phyloP scores from a whole-genome alignment of 371 early-diverging fungal genomes.

The Paraphysoderma sedebokerense region DNA sequence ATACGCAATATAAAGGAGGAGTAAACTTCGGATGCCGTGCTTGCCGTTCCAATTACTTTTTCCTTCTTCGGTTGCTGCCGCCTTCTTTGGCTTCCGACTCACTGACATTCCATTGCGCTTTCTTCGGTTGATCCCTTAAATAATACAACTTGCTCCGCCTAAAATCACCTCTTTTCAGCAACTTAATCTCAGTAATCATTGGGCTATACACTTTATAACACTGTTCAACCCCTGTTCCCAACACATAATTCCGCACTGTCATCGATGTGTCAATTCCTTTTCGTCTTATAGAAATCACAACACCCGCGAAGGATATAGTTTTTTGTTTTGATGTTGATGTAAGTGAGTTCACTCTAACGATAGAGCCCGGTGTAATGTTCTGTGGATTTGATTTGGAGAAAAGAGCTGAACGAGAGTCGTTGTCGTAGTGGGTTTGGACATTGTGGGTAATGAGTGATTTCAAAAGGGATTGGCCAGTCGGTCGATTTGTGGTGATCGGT shows the following conservation, averaged over 20 bases:
- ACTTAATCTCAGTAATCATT: slow-evolving; percentile 54
- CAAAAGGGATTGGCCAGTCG: too few relatives aligned
- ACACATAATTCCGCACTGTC: slow-evolving; percentile 58
- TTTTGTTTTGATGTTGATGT: slow-evolving; percentile 46
- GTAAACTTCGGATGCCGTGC: too few relatives aligned
- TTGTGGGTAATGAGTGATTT: too few relatives aligned
- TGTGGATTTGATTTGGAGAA: slow-evolving; percentile 32
- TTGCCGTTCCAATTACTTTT: too few relatives aligned
- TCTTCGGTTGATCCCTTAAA: slow-evolving; percentile 56
- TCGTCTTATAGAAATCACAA: slow-evolving; percentile 62
- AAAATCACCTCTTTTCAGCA: slow-evolving; percentile 43
- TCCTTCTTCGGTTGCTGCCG: too few relatives aligned
- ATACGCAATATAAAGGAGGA: too few relatives aligned
- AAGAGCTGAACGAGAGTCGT: slow-evolving; percentile 20
- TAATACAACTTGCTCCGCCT: slow-evolving; percentile 65
- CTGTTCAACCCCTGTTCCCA: slow-evolving; percentile 68
- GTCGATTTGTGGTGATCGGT: too few relatives aligned
- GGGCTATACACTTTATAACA: slow-evolving; percentile 62
- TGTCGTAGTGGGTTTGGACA: slow-evolving; percentile 1
- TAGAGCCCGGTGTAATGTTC: slow-evolving; percentile 44
- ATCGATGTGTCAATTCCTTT: slow-evolving; percentile 58
- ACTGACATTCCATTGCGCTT: slow-evolving; percentile 34
- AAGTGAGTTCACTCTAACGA: slow-evolving; percentile 51
- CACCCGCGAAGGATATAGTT: slow-evolving; percentile 52
- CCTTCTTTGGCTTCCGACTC: too few relatives aligned